Evolutionary conservation across 495 filamentous ascomycete genomes (phyloP), one percentile per base, ranked within the genome.

Genomic region (Letharia lupina): DNA sequence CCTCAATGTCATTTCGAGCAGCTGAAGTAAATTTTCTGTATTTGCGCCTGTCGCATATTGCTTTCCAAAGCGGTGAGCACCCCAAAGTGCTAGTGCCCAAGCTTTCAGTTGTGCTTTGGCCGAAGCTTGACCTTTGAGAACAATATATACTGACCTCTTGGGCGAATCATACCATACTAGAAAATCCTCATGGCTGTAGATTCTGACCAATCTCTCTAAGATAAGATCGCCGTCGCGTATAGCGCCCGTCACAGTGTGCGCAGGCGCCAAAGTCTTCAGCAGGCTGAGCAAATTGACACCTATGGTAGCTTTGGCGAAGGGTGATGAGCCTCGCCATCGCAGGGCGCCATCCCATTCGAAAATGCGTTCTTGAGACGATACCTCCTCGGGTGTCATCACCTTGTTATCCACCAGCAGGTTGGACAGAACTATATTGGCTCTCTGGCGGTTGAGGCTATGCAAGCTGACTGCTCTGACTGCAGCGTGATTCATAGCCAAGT

Each of bases 401-500:
- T 61, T 70, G 28, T 62, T 56, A 44, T 65, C 48, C 9, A 68
- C n/a, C 11, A 87, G 69, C 48, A 88, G 80, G 20, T 83, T 76
- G 28, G 87, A 86, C 68, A 93, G 85, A 39, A 93, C 81, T 52
- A 98, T 84, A 69, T 88, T 93, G 1, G 92, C 87, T 33, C 93
- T 84, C 74, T 97, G 93, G 42, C 90, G 80, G 77, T 96, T 97
- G 20, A 97, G 80, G n/a, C 85, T 91, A 20, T 83, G 82, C 86
- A 97, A 89, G 72, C 84, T 84, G 15, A 98, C 93, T 54, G 89
- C 80, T 67, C 87, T 83, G 31, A 98, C 93, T 28, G 93, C 93
- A 47, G 82, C 80, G 75, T 95, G 93, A 76, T 97, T 98, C 60
- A 86, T 89, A 63, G 79, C 78, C 42, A 97, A 81, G 73, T 97